Percentiles rank a stretch among this genome's conserved stretches.
Evolutionary conservation across 1,139 yeast species (phyloP).

Genomic region (Debaryomyces sp.): DNA sequence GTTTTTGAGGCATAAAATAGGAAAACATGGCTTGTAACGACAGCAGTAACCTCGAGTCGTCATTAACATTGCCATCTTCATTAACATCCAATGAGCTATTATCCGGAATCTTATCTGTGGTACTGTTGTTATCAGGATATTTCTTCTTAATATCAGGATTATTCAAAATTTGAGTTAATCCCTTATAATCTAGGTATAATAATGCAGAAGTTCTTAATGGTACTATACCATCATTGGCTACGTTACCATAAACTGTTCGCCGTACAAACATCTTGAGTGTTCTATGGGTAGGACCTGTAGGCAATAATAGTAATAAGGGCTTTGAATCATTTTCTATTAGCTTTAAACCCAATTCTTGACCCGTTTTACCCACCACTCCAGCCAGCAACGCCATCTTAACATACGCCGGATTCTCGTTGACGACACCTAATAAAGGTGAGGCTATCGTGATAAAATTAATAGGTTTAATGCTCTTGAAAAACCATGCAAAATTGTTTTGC

Average conservation of each 20-base stretch:
- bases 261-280: slow-evolving; percentile 63
- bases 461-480: slow-evolving; percentile 67
- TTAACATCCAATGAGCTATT: slow-evolving; percentile 18
- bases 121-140: slow-evolving; percentile 9
- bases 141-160: slow-evolving; percentile 12
- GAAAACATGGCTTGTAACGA: slow-evolving; percentile 50
- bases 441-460: slow-evolving; percentile 86
- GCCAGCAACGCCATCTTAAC: slow-evolving; percentile 82
- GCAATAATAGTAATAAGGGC: slow-evolving; percentile 74
- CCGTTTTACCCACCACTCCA: slow-evolving; percentile 92
- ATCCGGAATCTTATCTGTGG: slow-evolving; percentile 22
- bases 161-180: slow-evolving; percentile 46
- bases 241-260: slow-evolving; percentile 78
- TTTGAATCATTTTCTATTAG: slow-evolving; percentile 38
- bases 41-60: slow-evolving; percentile 30
- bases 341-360: slow-evolving; percentile 81
- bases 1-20: slow-evolving; percentile 50
- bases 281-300: slow-evolving; percentile 79
- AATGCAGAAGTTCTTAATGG: slow-evolving; percentile 88
- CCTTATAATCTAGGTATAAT: slow-evolving; percentile 63
- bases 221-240: slow-evolving; percentile 89
- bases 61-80: slow-evolving; percentile 11
- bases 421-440: slow-evolving; percentile 84
- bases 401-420: slow-evolving; percentile 84
- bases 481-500: slow-evolving; percentile 65